These are phyloP conservation scores for Acacia pycnantha DNA, from an alignment of 331 rosid genomes.

Conservation along the genomic window DNA sequence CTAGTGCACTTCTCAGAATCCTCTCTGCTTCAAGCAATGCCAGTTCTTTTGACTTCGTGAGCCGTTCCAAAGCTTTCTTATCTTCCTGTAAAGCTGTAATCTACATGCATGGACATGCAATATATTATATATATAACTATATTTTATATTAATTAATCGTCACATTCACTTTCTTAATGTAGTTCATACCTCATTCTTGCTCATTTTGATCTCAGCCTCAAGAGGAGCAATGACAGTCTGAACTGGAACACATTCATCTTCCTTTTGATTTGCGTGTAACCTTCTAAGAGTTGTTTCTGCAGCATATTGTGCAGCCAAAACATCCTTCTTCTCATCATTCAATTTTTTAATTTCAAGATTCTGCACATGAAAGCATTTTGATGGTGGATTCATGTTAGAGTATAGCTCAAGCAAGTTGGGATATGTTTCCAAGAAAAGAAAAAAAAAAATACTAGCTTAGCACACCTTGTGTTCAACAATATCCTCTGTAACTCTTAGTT, in stretches of 20 bases:
- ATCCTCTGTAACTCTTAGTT: conserved; percentile 51
- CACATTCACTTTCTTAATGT: neutral
- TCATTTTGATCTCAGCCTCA: conserved; percentile 79
- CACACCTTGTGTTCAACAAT: conserved; percentile 72
- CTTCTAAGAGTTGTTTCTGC: conserved; percentile 90
- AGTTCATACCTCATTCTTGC: conserved; percentile 62
- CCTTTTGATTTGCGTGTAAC: conserved; percentile 70
- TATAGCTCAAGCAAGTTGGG: neutral
- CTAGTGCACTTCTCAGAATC: conserved; percentile 66
- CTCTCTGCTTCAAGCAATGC: conserved; percentile 85
- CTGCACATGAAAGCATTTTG: conserved; percentile 43
- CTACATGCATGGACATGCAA: conserved; percentile 36
- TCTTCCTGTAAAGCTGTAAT: conserved; percentile 73
- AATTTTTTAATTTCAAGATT: conserved; percentile 76
- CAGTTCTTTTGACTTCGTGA: conserved; percentile 70
- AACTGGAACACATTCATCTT: conserved; percentile 60
- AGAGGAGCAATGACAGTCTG: conserved; percentile 72
- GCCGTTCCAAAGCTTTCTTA: conserved; percentile 80
- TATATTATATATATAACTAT: too few relatives aligned
- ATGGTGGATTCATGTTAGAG: conserved; percentile 11
- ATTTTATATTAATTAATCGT: too few relatives aligned
- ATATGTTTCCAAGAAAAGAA: neutral
- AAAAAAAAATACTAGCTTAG: neutral
- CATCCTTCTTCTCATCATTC: conserved; percentile 69
- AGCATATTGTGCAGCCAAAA: conserved; percentile 82